Evolutionary conservation across 2,329 filamentous ascomycete species (phyloP), one percentile per base, ranked within the genome.

Genomic region (Sporothrix variecibatus): DNA sequence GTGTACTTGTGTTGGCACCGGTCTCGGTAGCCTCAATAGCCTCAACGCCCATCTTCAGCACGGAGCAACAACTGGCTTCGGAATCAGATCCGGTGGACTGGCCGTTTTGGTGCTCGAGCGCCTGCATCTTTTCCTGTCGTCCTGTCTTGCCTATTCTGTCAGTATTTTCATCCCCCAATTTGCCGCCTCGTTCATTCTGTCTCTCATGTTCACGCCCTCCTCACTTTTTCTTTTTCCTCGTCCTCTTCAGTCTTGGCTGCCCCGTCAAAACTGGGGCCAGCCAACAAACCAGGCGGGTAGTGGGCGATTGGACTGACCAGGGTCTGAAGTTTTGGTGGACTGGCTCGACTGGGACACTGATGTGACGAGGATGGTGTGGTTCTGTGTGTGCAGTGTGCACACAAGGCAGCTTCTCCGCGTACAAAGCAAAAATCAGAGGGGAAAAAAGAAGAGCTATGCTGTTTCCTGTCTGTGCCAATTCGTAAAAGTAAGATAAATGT

Each of bases 41-140:
- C 12, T 67, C 40, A 40, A 28, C 40, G 64, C 23, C 23, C 72
- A 69, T 73, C 64, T 69, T 69, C 72, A 60, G 72, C 38, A 69
- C 72, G 28, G 72, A 51, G 51, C 72, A 73, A 56, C 38, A n/a
- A 26, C 26, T 51, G 20, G n/a, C 34, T 28, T 34, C 17, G 28
- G 58, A 9, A 70, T 15, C 43, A 38, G 46, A 56, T 26, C 11
- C 67, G 9, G 28, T 31, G 46, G 28, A 53, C 34, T 58, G 51
- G 34, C 51, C 51, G 68, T 60, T 7, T 20, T 71, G 34, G 68
- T 56, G 68, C 49, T 58, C 51, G 68, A 43, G 49, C 31, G 51
- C 9, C 51, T 58, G 68, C 49, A 56, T 70, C 65, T 20, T 53
- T 26, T 15, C 31, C 34, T 53, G 28, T 62, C 7, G 3, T 49